phyloP scores from a whole-genome alignment of 2,329 filamentous ascomycete genomes.

The Rhinocladiella similis region DNA sequence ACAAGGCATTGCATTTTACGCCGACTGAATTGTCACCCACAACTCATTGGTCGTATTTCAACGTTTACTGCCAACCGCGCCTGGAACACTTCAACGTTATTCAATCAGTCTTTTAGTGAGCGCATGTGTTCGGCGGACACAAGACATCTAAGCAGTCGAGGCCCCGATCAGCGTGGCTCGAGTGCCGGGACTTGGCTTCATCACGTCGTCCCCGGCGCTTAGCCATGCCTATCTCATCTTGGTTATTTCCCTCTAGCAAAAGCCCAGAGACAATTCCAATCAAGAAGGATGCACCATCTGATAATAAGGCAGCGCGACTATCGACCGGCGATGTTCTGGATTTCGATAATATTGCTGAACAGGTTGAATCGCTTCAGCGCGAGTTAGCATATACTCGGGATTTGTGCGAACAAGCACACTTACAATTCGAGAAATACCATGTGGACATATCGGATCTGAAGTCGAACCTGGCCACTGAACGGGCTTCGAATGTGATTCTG shows the following conservation, averaged over 20 bases:
- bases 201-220: not conserved
- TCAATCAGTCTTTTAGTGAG: no score
- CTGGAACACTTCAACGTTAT: no score
- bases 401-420: constrained; percentile 21
- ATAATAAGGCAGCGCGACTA: not conserved
- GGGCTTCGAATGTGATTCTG: not conserved
- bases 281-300: not conserved
- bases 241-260: constrained; percentile 3
- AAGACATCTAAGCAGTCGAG: no score
- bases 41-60: not conserved
- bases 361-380: constrained; percentile 13
- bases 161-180: no score
- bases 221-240: constrained; percentile 12
- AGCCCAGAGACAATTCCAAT: not conserved
- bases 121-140: no score
- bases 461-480: not conserved
- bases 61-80: not conserved
- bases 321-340: constrained; percentile 1
- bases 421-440: constrained; percentile 17
- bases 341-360: constrained; percentile 19
- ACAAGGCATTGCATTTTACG: no score
- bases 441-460: constrained; percentile 15
- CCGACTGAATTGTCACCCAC: no score
- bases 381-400: constrained; percentile 15
- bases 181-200: no score